These are phyloP conservation scores for Populus euphratica DNA, from an alignment of 345 rosid genomes.

Conservation along the genomic window DNA sequence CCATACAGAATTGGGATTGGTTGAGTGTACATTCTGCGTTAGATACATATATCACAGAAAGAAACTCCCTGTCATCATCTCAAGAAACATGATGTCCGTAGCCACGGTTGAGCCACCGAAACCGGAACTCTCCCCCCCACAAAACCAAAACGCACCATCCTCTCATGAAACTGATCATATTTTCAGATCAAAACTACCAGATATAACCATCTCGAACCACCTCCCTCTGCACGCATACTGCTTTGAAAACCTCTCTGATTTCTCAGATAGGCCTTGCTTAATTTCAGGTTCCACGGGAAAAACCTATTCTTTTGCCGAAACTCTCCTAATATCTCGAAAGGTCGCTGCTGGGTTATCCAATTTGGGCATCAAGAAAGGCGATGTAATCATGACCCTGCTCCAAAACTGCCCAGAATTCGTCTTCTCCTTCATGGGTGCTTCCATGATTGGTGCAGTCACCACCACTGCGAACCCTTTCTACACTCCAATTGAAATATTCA, in stretches of 20 bases:
- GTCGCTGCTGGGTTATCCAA: conserved; percentile 59
- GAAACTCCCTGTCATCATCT: not conserved
- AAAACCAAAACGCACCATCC: conserved; percentile 3
- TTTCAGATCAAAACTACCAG: conserved; percentile 80
- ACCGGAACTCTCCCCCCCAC: conserved; percentile 15
- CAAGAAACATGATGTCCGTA: conserved; percentile 22
- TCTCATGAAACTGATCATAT: conserved; percentile 24
- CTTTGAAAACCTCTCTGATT: conserved; percentile 44
- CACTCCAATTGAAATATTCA: conserved; percentile 62
- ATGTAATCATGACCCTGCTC: conserved; percentile 82
- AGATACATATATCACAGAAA: too few species aligned
- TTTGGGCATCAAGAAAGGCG: conserved; percentile 60
- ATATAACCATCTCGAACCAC: conserved; percentile 63
- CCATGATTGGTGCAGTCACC: conserved; percentile 75
- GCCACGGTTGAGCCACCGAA: conserved; percentile 22
- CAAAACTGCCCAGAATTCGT: conserved; percentile 81
- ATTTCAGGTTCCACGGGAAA: conserved; percentile 55
- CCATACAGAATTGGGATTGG: too few species aligned
- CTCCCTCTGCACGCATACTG: conserved; percentile 77
- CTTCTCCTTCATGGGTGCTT: conserved; percentile 82
- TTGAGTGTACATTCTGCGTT: too few species aligned
- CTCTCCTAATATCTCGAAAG: conserved; percentile 42
- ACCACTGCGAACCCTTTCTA: conserved; percentile 89
- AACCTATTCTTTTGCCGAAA: conserved; percentile 46
- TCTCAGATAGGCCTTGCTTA: conserved; percentile 54